Evolutionary conservation across 768 basidiomycete species (phyloP).

Genomic region (Tricholoma sp.): DNA sequence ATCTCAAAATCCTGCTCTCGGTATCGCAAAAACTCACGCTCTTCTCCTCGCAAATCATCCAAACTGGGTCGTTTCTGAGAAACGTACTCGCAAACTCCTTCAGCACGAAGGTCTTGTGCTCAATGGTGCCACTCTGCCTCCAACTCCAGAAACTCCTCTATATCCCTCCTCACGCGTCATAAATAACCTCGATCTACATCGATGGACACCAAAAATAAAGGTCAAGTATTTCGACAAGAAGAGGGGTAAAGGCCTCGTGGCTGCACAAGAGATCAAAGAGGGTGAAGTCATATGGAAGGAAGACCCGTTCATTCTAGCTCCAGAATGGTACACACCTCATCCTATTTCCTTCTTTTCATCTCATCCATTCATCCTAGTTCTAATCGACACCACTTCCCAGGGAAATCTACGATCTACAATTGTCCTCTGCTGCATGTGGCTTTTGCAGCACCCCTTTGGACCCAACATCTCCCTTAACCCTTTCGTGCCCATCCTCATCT

Average conservation of each 20-base stretch:
- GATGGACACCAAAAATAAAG: slow-evolving; percentile 59
- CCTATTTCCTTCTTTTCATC: not conserved
- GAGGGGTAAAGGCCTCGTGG: slow-evolving; percentile 84
- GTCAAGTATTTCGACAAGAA: slow-evolving; percentile 62
- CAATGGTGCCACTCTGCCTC: slow-evolving; percentile 11
- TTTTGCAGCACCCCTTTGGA: slow-evolving; percentile 67
- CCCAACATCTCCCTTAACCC: slow-evolving; percentile 38
- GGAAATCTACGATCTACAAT: slow-evolving; percentile 73
- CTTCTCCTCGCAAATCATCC: slow-evolving; percentile 55
- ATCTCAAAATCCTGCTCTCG: slow-evolving; percentile 53
- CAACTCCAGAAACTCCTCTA: slow-evolving; percentile 16
- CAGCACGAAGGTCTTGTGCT: slow-evolving; percentile 51
- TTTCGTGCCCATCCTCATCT: slow-evolving; percentile 47
- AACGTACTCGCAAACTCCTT: slow-evolving; percentile 68
- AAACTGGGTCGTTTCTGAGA: slow-evolving; percentile 80
- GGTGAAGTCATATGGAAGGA: slow-evolving; percentile 84
- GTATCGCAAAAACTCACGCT: slow-evolving; percentile 66
- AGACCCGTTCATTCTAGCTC: slow-evolving; percentile 74
- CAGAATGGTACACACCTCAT: slow-evolving; percentile 56
- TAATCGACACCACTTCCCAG: slow-evolving; percentile 30
- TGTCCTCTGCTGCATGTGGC: slow-evolving; percentile 54
- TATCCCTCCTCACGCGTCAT: slow-evolving; percentile 65
- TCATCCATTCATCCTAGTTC: not conserved
- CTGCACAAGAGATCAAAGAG: slow-evolving; percentile 56
- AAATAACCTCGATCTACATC: slow-evolving; percentile 52